Evolutionary conservation across 2,329 filamentous ascomycete species (phyloP), one percentile per base, ranked within the genome.

Genomic region (Didymellaceae sp.): DNA sequence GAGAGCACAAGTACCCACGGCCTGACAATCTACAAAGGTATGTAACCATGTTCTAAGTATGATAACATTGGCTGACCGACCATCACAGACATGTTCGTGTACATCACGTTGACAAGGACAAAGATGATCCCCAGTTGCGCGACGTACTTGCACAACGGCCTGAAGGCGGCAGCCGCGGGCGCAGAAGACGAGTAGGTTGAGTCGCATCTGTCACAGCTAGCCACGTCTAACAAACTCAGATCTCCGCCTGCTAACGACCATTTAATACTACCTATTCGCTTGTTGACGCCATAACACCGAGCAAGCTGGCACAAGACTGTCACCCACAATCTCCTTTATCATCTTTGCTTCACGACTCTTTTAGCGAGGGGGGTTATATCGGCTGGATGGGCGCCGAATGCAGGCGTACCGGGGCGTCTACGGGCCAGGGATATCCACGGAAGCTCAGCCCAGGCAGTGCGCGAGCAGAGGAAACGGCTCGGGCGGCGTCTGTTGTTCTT

Each of bases 11-110:
- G 69, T 97, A 97, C 71, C 94, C 94, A 5, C 82, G 94, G 61
- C 94, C 94, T 25, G 94, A 99, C 72, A 97, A 97, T 78, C 77
- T 99, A 47, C 93, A 97, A 78, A 86, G 93, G 90, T 95, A 80
- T 59, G 82, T 28, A 9, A 13, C 5, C 10, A 71, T 18, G 5
- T 38, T 11, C 31, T 33, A 6, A 11, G 13, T 17, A 7, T 10
- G 28, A 10, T 30, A 3, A 4, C 9, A 11, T 13, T 20, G 4
- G 13, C 30, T 55, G 24, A 47, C 28, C 14, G 3, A 17, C 13
- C 5, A 25, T n/a, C 7, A 13, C 38, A 96, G 91, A 72, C 94
- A 99, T 74, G 94, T 97, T 25, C 85, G 91, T 45, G 91, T 94
- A 32, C 93, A 97, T 70, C 94, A 97, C 70, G 78, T 86, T 30